Conservation (phyloP, 129 eudicot genomes). For the Flaveria ramosissima region DNA sequence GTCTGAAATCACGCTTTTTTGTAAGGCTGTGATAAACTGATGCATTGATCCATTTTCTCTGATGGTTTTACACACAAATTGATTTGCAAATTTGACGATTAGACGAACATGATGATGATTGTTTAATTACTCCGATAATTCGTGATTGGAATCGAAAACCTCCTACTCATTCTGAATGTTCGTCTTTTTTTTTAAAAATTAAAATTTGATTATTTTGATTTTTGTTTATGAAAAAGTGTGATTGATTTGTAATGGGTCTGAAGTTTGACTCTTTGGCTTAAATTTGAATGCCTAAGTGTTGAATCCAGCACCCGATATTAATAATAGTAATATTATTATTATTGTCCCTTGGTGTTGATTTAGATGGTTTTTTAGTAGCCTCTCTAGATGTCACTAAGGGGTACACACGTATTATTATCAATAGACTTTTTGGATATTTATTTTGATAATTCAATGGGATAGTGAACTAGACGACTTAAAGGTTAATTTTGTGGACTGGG, state of each 20-base stretch:
- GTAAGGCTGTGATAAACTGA: slow-evolving; percentile 33
- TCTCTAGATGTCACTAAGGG: slow-evolving; percentile 7
- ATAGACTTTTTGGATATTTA: too few relatives aligned
- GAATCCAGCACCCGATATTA: slow-evolving; percentile 34
- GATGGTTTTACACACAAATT: slow-evolving; percentile 13
- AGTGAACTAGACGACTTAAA: too few relatives aligned
- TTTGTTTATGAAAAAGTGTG: not conserved
- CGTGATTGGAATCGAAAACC: slow-evolving; percentile 29
- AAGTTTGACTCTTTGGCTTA: slow-evolving; percentile 38
- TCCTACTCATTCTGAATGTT: slow-evolving; percentile 34
- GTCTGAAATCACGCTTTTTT: slow-evolving; percentile 36
- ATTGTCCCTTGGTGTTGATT: slow-evolving; percentile 11
- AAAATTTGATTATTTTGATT: not conserved
- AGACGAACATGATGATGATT: slow-evolving; percentile 29
- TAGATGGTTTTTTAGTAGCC: not conserved
- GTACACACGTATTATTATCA: not conserved
- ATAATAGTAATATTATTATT: too few relatives aligned
- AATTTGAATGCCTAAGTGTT: slow-evolving; percentile 31
- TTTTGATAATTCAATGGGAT: too few relatives aligned
- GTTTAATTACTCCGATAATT: slow-evolving; percentile 31
- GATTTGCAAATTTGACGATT: not conserved
- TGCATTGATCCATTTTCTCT: slow-evolving; percentile 28
- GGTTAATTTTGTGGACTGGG: too few relatives aligned
- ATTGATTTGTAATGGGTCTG: slow-evolving; percentile 19
- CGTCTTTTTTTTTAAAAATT: not conserved